Evolutionary conservation across 306 rosid genomes (phyloP).

Genomic region (Trifolium subterraneum): DNA sequence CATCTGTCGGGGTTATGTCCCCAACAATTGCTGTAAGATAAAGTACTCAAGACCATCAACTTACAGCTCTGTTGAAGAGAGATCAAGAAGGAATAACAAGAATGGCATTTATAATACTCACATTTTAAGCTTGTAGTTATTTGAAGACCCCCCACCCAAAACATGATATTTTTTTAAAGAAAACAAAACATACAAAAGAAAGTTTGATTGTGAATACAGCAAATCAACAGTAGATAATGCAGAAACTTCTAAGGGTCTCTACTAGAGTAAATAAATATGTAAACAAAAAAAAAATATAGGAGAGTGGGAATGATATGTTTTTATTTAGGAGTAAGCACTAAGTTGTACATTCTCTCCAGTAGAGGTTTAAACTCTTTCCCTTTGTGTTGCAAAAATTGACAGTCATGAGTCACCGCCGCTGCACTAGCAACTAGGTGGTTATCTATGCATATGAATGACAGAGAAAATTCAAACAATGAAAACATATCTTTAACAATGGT

Average conservation of each 20-base stretch:
- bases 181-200: too few species aligned
- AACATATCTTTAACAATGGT: not conserved
- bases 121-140: slow-evolving; percentile 22
- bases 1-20: slow-evolving; percentile 85
- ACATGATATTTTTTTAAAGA: not conserved
- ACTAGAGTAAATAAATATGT: not conserved
- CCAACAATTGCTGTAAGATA: slow-evolving; percentile 82
- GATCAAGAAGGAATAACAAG: not conserved
- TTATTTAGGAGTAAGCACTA: not conserved
- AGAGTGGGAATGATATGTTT: not conserved
- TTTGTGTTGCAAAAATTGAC: not conserved
- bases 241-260: not conserved
- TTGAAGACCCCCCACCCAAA: slow-evolving; percentile 28
- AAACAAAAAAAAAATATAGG: not conserved
- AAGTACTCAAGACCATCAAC: slow-evolving; percentile 31
- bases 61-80: not conserved
- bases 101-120: not conserved
- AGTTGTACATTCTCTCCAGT: not conserved
- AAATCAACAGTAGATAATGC: not conserved
- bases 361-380: not conserved
- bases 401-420: not conserved
- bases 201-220: not conserved
- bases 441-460: not conserved
- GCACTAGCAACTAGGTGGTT: not conserved
- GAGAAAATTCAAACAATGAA: not conserved